These are phyloP conservation scores for Lindgomyces ingoldianus DNA, from an alignment of 495 filamentous ascomycete species.

Conservation along the genomic window DNA sequence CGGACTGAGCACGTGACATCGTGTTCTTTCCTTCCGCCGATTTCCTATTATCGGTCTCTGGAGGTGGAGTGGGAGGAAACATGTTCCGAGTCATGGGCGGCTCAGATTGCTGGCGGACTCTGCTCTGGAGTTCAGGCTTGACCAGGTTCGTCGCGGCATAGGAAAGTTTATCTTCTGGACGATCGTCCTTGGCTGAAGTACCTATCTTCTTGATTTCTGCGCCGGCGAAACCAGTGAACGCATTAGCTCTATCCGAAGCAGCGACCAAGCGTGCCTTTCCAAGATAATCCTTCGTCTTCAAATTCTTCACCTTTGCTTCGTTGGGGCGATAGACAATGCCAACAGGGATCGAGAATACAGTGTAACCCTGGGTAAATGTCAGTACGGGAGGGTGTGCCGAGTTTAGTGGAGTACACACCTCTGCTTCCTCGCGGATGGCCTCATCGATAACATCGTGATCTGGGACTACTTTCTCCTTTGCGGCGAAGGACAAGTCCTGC, in stretches of 20 bases:
- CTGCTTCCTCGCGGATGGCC: slow-evolving; percentile 87
- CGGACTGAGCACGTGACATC: slow-evolving; percentile 39
- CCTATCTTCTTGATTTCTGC: slow-evolving; percentile 68
- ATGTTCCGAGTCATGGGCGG: slow-evolving; percentile 82
- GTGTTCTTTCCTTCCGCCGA: slow-evolving; percentile 15
- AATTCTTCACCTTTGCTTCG: slow-evolving; percentile 95
- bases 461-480: slow-evolving; percentile 92
- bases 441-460: slow-evolving; percentile 98
- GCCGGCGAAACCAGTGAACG: slow-evolving; percentile 74
- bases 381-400: not conserved
- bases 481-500: slow-evolving; percentile 86
- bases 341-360: slow-evolving; percentile 97
- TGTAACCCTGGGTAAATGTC: slow-evolving; percentile 71
- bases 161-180: slow-evolving; percentile 75
- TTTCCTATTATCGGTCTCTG: slow-evolving; percentile 68
- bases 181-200: slow-evolving; percentile 63
- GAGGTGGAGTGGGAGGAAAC: slow-evolving; percentile 94
- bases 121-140: slow-evolving; percentile 73
- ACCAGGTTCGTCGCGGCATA: slow-evolving; percentile 90
- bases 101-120: slow-evolving; percentile 78
- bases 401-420: slow-evolving; percentile 56
- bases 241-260: slow-evolving; percentile 75
- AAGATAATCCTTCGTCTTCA: slow-evolving; percentile 95
- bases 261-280: slow-evolving; percentile 94
- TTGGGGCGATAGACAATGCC: slow-evolving; percentile 94